Percentiles rank a stretch among this genome's conserved stretches.
Conservation (phyloP, 495 filamentous ascomycete genomes). For the Mycothermus thermophilus region DNA sequence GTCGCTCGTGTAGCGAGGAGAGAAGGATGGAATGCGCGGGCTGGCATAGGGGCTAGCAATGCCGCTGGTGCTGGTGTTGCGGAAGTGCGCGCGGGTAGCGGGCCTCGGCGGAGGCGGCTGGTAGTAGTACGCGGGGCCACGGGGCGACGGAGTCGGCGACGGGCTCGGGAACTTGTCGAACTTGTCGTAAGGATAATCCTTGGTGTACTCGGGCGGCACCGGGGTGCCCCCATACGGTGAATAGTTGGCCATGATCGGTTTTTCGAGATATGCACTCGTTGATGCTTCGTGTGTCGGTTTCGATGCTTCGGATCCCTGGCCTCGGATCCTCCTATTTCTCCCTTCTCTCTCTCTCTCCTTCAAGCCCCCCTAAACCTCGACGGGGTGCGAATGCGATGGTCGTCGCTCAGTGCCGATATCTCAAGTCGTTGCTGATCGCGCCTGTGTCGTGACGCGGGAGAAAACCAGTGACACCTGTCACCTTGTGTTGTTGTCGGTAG, state of each 20-base stretch:
- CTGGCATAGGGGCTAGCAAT: conserved; percentile 14
- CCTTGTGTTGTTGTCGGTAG: conserved; percentile 43
- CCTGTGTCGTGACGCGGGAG: conserved; percentile 34
- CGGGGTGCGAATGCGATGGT: conserved; percentile 13
- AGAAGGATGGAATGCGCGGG: conserved; percentile 29
- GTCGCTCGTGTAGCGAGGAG: conserved; percentile 39
- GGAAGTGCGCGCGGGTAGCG: conserved; percentile 34
- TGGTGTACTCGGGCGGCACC: no score
- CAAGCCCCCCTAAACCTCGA: conserved; percentile 10
- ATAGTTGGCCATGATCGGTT: conserved; percentile 31
- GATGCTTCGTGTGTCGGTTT: no score
- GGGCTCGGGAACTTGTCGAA: conserved; percentile 32
- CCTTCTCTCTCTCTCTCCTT: conserved; percentile 2
- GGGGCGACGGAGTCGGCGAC: conserved; percentile 38
- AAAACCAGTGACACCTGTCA: conserved; percentile 39
- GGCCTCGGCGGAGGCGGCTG: conserved; percentile 31
- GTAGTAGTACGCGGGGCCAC: conserved; percentile 32
- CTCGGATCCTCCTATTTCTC: no score
- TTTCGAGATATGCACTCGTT: conserved; percentile 17
- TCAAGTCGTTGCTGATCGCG: conserved; percentile 18
- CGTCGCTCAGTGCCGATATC: conserved; percentile 7
- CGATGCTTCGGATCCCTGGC: no score
- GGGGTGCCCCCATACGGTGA: conserved; percentile 34
- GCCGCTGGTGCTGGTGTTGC: conserved; percentile 23
- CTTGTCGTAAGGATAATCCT: conserved; percentile 28